Evolutionary conservation across 1,284 basidiomycete genomes (phyloP).

Genomic region (Melampsora larici-populina): DNA sequence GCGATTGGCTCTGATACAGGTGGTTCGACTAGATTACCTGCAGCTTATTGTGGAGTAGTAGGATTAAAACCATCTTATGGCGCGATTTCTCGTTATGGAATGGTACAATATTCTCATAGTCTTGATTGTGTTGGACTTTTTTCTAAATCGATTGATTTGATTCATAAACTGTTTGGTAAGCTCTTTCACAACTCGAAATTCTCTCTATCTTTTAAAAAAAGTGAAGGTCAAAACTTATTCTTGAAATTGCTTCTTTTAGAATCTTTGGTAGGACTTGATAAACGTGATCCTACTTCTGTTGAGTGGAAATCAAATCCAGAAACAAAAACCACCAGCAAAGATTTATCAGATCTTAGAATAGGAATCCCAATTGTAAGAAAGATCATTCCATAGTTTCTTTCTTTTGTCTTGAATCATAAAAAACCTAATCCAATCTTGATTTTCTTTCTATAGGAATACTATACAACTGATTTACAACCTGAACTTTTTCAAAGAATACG

Average conservation of each 20-base stretch:
- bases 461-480: slow-evolving; percentile 2
- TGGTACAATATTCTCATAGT: slow-evolving; percentile 89
- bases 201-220: not conserved
- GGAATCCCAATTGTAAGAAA: slow-evolving; percentile 27
- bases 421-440: too few species aligned
- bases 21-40: slow-evolving; percentile 86
- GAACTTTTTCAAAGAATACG: slow-evolving; percentile 46
- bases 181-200: slow-evolving; percentile 12
- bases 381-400: too few species aligned
- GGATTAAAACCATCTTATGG: slow-evolving; percentile 96
- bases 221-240: too few species aligned
- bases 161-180: slow-evolving; percentile 66
- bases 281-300: slow-evolving; percentile 29
- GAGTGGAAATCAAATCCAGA: not conserved
- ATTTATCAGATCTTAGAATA: slow-evolving; percentile 22
- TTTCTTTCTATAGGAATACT: slow-evolving; percentile 42
- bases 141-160: slow-evolving; percentile 60
- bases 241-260: slow-evolving; percentile 8
- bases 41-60: slow-evolving; percentile 85
- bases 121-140: slow-evolving; percentile 90
- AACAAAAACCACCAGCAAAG: not conserved
- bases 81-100: slow-evolving; percentile 82
- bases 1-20: slow-evolving; percentile 93
- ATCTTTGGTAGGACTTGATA: slow-evolving; percentile 6
- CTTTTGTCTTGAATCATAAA: not conserved